These are phyloP conservation scores for Balakata baccata DNA, from an alignment of 345 rosid species.

Conservation along the genomic window DNA sequence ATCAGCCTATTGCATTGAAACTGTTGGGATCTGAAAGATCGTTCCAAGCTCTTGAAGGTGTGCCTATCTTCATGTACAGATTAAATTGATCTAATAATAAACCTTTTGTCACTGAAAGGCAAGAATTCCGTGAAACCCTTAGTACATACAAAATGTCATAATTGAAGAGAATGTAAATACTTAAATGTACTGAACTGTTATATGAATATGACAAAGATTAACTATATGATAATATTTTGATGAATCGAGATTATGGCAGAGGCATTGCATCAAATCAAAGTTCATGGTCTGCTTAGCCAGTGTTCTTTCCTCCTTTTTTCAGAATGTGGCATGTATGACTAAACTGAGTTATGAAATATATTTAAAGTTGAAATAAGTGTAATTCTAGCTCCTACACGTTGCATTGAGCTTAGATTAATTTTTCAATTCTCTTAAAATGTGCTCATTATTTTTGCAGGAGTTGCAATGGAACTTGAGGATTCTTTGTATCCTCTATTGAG, in stretches of 20 bases:
- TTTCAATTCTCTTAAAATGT: slow-evolving; percentile 10
- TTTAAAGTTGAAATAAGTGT: not conserved
- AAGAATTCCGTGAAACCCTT: not conserved
- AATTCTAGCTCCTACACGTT: not conserved
- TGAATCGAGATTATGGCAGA: not conserved
- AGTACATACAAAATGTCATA: not conserved
- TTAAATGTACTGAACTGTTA: not conserved
- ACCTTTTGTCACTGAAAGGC: not conserved
- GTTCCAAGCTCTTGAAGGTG: slow-evolving; percentile 92
- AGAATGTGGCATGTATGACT: not conserved
- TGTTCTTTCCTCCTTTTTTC: not conserved
- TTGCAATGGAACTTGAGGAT: slow-evolving; percentile 99
- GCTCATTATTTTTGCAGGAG: slow-evolving; percentile 47
- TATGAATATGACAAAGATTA: not conserved
- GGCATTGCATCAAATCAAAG: not conserved
- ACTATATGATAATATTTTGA: not conserved
- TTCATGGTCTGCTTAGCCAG: not conserved
- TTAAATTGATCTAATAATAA: not conserved
- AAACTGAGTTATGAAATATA: not conserved
- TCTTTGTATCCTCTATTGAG: slow-evolving; percentile 88
- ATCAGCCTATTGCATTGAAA: slow-evolving; percentile 87
- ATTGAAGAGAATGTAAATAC: not conserved
- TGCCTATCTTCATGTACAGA: not conserved
- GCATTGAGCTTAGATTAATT: slow-evolving; percentile 1
- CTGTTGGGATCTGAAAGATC: slow-evolving; percentile 94